Conservation (phyloP, 768 basidiomycete species). For the Mycena chlorophos region DNA sequence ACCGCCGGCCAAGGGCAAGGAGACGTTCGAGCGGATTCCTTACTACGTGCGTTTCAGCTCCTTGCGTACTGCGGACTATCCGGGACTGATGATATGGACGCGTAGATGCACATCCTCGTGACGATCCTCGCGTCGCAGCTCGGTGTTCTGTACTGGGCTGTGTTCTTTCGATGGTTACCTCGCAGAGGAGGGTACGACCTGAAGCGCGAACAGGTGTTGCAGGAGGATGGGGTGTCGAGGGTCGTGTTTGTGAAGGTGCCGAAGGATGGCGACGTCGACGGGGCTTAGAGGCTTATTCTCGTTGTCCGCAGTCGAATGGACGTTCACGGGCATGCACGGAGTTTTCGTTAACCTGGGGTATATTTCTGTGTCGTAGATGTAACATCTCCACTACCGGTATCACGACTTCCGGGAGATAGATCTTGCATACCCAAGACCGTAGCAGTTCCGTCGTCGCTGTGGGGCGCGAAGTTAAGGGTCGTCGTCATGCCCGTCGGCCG, state of each 20-base stretch:
- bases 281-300: neutral
- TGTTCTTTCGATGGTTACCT: conserved; percentile 34
- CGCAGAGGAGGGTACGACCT: conserved; percentile 33
- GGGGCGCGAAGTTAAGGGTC: neutral
- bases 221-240: conserved; percentile 35
- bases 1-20: conserved; percentile 47
- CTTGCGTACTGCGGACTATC: neutral
- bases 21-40: conserved; percentile 52
- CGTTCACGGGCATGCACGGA: neutral
- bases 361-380: too few species aligned
- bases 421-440: too few species aligned
- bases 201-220: conserved; percentile 30
- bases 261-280: neutral
- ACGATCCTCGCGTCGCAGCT: conserved; percentile 42
- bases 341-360: neutral
- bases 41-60: conserved; percentile 48
- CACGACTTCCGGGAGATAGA: too few species aligned
- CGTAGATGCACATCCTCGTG: conserved; percentile 38
- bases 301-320: neutral
- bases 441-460: too few species aligned
- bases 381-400: too few species aligned
- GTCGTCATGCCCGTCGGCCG: neutral
- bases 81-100: neutral
- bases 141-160: conserved; percentile 38
- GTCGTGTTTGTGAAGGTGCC: conserved; percentile 20